Percentiles rank a stretch among this genome's conserved stretches.
Conservation (phyloP, 192 early-diverging fungal species). For the Chytriomyces hyalinus region DNA sequence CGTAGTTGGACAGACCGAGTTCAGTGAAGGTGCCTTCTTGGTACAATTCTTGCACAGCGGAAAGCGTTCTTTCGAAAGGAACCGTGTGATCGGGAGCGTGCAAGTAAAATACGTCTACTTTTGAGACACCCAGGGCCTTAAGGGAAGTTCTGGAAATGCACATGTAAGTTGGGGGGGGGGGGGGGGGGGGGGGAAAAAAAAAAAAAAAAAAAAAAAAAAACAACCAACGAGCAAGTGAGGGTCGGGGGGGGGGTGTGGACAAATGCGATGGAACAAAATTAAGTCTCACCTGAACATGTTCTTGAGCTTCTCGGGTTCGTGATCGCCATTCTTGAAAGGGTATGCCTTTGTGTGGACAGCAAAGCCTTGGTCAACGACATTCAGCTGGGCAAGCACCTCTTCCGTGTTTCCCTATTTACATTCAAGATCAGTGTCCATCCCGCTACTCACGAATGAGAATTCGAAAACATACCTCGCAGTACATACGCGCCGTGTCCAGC, state of each 20-base stretch:
- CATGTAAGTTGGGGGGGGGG: too few species aligned
- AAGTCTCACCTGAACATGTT: conserved; percentile 36
- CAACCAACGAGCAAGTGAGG: too few species aligned
- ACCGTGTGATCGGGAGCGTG: conserved; percentile 64
- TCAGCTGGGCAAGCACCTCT: conserved; percentile 41
- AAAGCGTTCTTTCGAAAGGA: conserved; percentile 57
- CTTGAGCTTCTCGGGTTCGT: conserved; percentile 46
- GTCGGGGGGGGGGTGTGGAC: too few species aligned
- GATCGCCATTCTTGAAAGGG: conserved; percentile 49
- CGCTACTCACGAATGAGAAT: not conserved
- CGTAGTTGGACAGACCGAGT: conserved; percentile 49
- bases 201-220: too few species aligned
- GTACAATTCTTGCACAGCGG: conserved; percentile 64
- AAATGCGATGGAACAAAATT: too few species aligned
- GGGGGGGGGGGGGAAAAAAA: too few species aligned
- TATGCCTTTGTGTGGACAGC: conserved; percentile 64
- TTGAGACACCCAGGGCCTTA: conserved; percentile 47
- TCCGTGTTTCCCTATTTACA: conserved; percentile 66
- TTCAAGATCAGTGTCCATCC: conserved; percentile 20
- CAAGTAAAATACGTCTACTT: conserved; percentile 68
- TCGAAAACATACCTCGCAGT: conserved; percentile 28
- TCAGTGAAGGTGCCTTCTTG: conserved; percentile 55
- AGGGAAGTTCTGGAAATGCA: conserved; percentile 42
- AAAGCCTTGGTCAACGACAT: conserved; percentile 35
- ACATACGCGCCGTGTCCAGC: conserved; percentile 57